phyloP scores from a whole-genome alignment of 768 basidiomycete species.

The Mycena capillaripes region DNA sequence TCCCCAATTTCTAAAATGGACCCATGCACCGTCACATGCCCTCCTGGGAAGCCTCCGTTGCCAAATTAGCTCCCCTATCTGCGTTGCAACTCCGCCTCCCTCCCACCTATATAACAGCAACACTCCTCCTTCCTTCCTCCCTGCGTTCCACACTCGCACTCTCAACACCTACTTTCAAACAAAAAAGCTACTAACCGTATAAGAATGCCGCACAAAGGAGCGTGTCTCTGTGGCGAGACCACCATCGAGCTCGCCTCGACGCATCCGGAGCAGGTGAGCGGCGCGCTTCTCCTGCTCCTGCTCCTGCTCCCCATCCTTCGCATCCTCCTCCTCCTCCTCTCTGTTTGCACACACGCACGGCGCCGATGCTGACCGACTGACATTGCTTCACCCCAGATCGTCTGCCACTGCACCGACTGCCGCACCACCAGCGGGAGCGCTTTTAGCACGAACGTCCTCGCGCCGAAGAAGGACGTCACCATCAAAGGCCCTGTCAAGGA shows the following conservation, averaged over 20 bases:
- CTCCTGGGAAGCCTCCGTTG: too few species aligned
- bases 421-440: conserved; percentile 54
- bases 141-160: too few species aligned
- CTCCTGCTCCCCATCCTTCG: background rate
- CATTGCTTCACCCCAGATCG: conserved; percentile 37
- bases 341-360: background rate
- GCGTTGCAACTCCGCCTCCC: too few species aligned
- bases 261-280: conserved; percentile 44
- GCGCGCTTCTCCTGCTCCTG: background rate
- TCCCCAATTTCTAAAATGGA: too few species aligned
- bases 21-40: too few species aligned
- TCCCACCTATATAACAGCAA: too few species aligned
- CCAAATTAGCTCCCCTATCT: too few species aligned
- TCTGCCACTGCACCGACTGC: conserved; percentile 57
- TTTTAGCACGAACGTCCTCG: conserved; percentile 55
- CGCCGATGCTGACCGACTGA: background rate
- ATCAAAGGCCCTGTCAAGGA: conserved; percentile 51
- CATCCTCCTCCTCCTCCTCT: background rate
- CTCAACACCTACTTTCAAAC: too few species aligned
- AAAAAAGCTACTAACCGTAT: background rate
- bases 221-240: conserved; percentile 51
- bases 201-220: conserved; percentile 45
- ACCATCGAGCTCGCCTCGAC: conserved; percentile 44
- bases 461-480: conserved; percentile 47
- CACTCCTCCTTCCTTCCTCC: too few species aligned